These are phyloP conservation scores for Rasamsonia emersonii DNA, from an alignment of 2,329 filamentous ascomycete genomes.

Conservation along the genomic window DNA sequence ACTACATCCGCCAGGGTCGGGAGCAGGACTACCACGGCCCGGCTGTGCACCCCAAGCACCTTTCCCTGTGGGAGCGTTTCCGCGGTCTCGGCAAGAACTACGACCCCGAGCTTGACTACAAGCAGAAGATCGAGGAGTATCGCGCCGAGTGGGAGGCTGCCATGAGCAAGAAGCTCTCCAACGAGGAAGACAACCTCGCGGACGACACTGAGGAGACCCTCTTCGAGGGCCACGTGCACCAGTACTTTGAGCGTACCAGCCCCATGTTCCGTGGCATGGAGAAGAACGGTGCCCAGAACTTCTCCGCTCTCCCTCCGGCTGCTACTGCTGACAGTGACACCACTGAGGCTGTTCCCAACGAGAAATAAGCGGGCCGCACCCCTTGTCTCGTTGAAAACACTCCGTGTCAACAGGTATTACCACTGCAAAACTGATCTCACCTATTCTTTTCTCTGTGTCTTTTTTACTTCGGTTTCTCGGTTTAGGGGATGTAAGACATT, in stretches of 20 bases:
- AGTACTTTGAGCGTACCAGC: constrained; percentile 47
- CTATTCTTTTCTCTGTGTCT: no score
- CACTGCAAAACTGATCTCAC: no score
- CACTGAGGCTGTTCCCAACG: no score
- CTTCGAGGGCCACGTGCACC: constrained; percentile 41
- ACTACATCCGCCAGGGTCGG: constrained; percentile 70
- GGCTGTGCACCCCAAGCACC: constrained; percentile 79
- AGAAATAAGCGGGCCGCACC: no score
- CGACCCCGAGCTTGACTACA: constrained; percentile 72
- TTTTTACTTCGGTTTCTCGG: no score
- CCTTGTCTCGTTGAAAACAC: no score
- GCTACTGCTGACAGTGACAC: constrained; percentile 12
- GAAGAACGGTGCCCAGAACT: constrained; percentile 18
- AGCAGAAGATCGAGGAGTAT: constrained; percentile 79
- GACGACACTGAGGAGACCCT: constrained; percentile 38
- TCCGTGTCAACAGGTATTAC: no score
- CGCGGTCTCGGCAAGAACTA: constrained; percentile 73
- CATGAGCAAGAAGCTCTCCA: constrained; percentile 40
- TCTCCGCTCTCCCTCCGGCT: constrained; percentile 26
- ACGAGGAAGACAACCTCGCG: constrained; percentile 38
- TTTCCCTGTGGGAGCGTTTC: constrained; percentile 80
- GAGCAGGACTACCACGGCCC: constrained; percentile 84
- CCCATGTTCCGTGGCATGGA: constrained; percentile 34
- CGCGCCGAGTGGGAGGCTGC: constrained; percentile 47
- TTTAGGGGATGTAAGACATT: no score